Percentiles rank a stretch among this genome's conserved stretches.
Conservation (phyloP, 2,329 filamentous ascomycete genomes). For the Trichoderma breve region DNA sequence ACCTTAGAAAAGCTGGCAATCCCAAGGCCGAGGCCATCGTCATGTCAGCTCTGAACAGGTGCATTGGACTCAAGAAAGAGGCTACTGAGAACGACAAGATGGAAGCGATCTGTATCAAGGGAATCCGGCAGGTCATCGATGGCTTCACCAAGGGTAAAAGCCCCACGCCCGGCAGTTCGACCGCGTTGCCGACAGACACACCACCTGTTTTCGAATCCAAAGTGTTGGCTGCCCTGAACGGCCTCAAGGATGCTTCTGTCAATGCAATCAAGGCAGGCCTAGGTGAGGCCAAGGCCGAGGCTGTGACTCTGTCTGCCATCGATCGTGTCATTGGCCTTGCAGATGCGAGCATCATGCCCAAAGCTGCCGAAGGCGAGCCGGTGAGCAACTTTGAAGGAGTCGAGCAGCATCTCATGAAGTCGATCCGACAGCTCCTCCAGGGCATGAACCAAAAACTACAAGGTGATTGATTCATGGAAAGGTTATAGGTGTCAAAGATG, state of each 20-base stretch:
- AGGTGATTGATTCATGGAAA: slow-evolving; percentile 17
- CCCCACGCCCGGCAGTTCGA: slow-evolving; percentile 32
- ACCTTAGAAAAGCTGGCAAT: slow-evolving; percentile 43
- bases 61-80: slow-evolving; percentile 46
- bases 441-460: slow-evolving; percentile 42
- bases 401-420: slow-evolving; percentile 43
- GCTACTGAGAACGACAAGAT: slow-evolving; percentile 46
- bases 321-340: slow-evolving; percentile 50
- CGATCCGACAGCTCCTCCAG: slow-evolving; percentile 39
- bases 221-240: slow-evolving; percentile 42
- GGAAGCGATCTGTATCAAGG: slow-evolving; percentile 47
- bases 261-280: slow-evolving; percentile 42
- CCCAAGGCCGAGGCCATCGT: slow-evolving; percentile 47
- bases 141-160: slow-evolving; percentile 42
- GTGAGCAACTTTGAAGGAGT: slow-evolving; percentile 39
- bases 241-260: slow-evolving; percentile 47
- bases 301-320: slow-evolving; percentile 49
- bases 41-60: slow-evolving; percentile 53
- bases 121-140: slow-evolving; percentile 42
- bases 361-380: slow-evolving; percentile 33
- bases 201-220: slow-evolving; percentile 39
- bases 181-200: slow-evolving; percentile 26
- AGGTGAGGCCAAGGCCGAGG: slow-evolving; percentile 44
- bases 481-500: no score
- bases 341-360: slow-evolving; percentile 42